Evolutionary conservation across 129 eudicot genomes (phyloP).

Genomic region (Tanacetum coccineum): DNA sequence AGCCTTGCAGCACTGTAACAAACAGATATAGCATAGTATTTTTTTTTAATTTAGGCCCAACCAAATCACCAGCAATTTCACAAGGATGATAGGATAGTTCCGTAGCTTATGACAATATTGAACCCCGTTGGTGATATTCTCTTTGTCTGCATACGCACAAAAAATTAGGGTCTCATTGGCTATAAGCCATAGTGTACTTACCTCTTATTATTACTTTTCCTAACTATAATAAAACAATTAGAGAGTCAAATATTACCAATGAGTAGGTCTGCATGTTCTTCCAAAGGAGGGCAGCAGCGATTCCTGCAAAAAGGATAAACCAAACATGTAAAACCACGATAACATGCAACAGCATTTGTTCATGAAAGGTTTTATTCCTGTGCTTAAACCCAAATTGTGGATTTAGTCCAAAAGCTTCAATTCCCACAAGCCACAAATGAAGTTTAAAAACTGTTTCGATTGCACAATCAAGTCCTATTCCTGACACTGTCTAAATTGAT

Average conservation of each 20-base stretch:
- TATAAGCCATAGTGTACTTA: neutral
- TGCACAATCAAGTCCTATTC: neutral
- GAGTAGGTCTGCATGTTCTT: conserved; percentile 68
- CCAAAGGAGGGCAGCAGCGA: conserved; percentile 59
- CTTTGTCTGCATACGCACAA: conserved; percentile 53
- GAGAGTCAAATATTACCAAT: conserved; percentile 40
- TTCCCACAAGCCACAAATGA: too few relatives aligned
- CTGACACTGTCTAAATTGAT: neutral
- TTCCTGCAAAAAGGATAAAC: conserved; percentile 46
- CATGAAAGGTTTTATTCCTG: neutral
- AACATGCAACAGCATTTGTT: neutral
- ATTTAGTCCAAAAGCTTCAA: neutral
- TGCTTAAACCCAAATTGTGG: neutral
- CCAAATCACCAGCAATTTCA: neutral
- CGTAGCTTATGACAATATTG: conserved; percentile 58
- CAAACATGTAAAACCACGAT: conserved; percentile 20
- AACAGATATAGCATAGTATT: neutral
- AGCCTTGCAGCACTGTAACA: conserved; percentile 70
- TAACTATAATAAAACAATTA: neutral
- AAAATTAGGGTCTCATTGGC: neutral
- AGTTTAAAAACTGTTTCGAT: neutral
- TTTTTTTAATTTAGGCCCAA: neutral
- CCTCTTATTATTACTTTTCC: neutral
- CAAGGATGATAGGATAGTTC: neutral
- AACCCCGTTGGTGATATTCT: conserved; percentile 60